Evolutionary conservation across 1,284 basidiomycete genomes (phyloP), one percentile per base, ranked within the genome.

Genomic region (Veloboletus limbatus): DNA sequence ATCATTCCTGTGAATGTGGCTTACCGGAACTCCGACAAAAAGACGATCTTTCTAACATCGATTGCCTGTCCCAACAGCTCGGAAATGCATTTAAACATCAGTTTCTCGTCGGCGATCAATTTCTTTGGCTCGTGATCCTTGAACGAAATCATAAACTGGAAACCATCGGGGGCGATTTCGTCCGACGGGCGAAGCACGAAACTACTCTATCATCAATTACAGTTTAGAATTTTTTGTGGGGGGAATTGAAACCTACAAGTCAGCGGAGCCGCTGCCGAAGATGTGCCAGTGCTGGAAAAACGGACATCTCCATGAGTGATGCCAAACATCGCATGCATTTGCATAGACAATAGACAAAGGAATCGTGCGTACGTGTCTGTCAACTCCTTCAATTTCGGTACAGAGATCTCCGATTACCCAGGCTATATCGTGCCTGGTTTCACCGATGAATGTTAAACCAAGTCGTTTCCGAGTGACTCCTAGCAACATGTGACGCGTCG

Each of bases 361-460:
- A 8, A 25, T n/a, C 1, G 3, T 16, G 48, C 65, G 8, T 44
- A 74, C 75, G 18, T 65, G 53, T 22, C 57, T 50, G 33, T 61
- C 58, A 8, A 72, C 16, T 5, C 66, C 67, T 34, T 69, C 57
- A 1, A 66, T 49, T 5, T 49, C 47, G 8, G 61, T 11, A 27
- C 57, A 57, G n/a, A 76, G 62, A 52, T 77, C 75, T 4, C 74
- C 75, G 6, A 70, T 56, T 6, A 73, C 52, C n/a, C 68, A 57
- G 11, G 57, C 52, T 16, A 70, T 54, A 7, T 67, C 56, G 5
- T 61, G 58, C 26, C 54, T 58, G 0, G 69, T 71, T 47, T 79
- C 72, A 0, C 77, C 6, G 28, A 30, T 30, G 10, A 6, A 30
- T 14, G 13, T 6, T 26, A 10, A 9, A 26, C 25, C 25, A 8